Base-by-base conservation (phyloP, 805 yeast genomes). In the Peterozyma toletana region DNA sequence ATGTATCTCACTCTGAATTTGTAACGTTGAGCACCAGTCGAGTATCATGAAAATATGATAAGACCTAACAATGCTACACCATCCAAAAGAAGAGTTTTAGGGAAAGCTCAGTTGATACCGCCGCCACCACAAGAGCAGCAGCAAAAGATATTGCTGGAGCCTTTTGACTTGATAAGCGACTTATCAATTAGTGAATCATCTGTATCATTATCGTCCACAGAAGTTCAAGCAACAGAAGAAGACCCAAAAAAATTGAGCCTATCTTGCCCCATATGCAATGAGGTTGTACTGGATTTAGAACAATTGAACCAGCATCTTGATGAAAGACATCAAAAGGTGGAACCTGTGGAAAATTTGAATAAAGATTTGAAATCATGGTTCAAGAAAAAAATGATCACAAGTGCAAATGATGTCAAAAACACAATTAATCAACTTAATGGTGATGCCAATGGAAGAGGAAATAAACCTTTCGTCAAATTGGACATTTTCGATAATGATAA, bases 231-330 rank as follows among this genome's bases (percentile, higher is more conserved):
- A 5, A 5, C 41, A 13, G 9, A n/a, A 11, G 16, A 11, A 3
- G 27, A 34, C 17, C 38, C 34, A 27, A 40, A 39, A 9, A 17
- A 29, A 2, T 30, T 17, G 27, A 40, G 33, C 16, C 13, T 44
- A 9, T 34, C 30, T 11, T 87, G 96, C 53, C 95, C 96, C 1
- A 80, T 87, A 1, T 87, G 96, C 55, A 60, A 66, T 11, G 83
- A 78, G 46, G 40, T 59, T 1, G 78, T 83, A 81, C 60, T 75
- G 6, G 70, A 74, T 5, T 58, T 81, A 35, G 41, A 51, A 13
- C 82, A 76, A 48, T 64, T 86, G 45, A 85, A 85, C 57, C 67
- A 69, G 37, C 96, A 87, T 59, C 60, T 87, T 27, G 96, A 88
- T 56, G 83, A 75, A 45, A 74, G 61, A 9, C 96, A 87, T 56